Evolutionary conservation across 768 basidiomycete species (phyloP), one percentile per base, ranked within the genome.

Genomic region (Fibroporia radiculosa): DNA sequence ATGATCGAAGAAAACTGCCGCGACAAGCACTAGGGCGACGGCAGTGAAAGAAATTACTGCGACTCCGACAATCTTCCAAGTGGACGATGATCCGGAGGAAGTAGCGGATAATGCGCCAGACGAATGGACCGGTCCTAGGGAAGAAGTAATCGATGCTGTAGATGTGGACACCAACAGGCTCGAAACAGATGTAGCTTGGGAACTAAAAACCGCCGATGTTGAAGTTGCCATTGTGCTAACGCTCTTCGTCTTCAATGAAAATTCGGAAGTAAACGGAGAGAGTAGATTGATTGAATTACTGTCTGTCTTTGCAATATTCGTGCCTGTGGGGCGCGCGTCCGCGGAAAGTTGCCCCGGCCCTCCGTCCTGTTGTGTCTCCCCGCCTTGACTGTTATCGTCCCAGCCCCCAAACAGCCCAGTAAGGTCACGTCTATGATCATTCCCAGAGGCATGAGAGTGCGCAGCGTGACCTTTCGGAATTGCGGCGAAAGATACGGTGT

Each of bases 61-160:
- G 46, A 86, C 74, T 16, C 84, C 84, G 42, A 86, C 71, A 35
- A 82, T 71, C 61, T 82, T 81, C 83, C 83, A 85, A 56, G 75
- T 65, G n/a, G n/a, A n/a, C 23, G 68, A 70, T 18, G 71, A 64
- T 55, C 72, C 75, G 16, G 36, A 38, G 8, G 46, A 19, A 6
- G 44, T 2, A 8, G 41, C 29, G 16, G 12, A 27, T 13, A 27
- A 11, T 4, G 13, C 28, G 18, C 22, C 16, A 18, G 41, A 42
- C 6, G 8, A n/a, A 13, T 42, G 23, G 28, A 2, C 24, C 4
- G 20, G 28, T 19, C 4, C 32, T 7, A 29, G 18, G 8, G 12
- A 18, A 4, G 41, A 42, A 4, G 28, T 32, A 7, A 29, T 16
- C 13, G 41, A 29, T 5, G 25, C 41, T 11, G 28, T 3, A 11